Conservation (phyloP, 306 rosid species). For the Cucumis melo region DNA sequence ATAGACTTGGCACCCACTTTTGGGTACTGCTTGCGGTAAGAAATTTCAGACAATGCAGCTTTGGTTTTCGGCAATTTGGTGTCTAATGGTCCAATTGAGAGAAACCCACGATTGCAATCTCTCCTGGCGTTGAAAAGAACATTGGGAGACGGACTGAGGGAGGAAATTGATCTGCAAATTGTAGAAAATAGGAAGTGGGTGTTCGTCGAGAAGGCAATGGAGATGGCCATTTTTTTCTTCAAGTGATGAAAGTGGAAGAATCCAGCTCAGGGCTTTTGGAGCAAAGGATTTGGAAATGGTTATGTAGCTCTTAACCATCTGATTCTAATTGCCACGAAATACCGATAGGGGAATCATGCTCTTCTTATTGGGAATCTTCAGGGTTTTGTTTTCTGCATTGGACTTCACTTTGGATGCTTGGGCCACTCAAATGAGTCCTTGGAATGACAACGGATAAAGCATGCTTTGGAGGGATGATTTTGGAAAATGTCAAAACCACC, state of each 20-base stretch:
- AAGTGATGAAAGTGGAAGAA: neutral
- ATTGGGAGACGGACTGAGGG: conserved; percentile 6
- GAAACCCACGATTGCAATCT: conserved; percentile 21
- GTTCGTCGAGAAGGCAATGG: conserved; percentile 25
- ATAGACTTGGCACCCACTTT: conserved; percentile 48
- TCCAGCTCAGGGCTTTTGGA: neutral
- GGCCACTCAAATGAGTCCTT: too few relatives aligned
- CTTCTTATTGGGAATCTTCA: neutral
- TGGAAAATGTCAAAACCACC: too few relatives aligned
- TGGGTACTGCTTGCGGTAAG: conserved; percentile 25
- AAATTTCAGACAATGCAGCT: conserved; percentile 39
- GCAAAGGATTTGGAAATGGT: neutral
- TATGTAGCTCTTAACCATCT: neutral
- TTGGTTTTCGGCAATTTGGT: conserved; percentile 17
- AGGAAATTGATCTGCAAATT: conserved; percentile 16
- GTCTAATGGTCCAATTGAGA: conserved; percentile 8
- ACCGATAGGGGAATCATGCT: neutral
- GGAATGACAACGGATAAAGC: too few relatives aligned
- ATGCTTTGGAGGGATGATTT: too few relatives aligned
- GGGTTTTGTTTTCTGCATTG: neutral
- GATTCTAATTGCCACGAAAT: neutral
- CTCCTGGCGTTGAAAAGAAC: conserved; percentile 7
- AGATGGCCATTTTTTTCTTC: neutral
- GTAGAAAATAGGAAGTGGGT: conserved; percentile 19
- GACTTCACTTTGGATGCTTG: neutral